Base-by-base conservation (phyloP, 768 basidiomycete genomes). In the Ephemerocybe angulata region DNA sequence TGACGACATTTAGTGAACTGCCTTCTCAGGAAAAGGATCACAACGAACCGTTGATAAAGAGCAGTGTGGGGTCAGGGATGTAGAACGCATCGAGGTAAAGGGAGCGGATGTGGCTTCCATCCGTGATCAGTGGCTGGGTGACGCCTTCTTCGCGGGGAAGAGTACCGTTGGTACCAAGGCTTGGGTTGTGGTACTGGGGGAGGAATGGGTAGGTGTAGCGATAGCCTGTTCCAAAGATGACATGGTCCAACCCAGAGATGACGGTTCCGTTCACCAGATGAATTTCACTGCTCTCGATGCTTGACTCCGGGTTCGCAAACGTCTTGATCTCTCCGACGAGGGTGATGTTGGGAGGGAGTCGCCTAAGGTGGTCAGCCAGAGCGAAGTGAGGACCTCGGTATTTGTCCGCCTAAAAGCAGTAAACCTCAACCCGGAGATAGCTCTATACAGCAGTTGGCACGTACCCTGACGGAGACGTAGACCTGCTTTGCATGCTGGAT, bases 181-280 rank as follows among this genome's bases (percentile, higher is more conserved):
- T 58, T 0, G 65, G 50, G 43, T 68, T 66, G 61, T 74, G 72
- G 57, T 71, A 74, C 31, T 76, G 67, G 0, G 72, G 69, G 1
- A 79, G 62, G 70, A 77, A 78, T 5, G 76, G 76, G 60, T 71
- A 76, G 0, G 71, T 68, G 56, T 77, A 76, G n/a, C 72, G 68
- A 61, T 69, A 77, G n/a, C 76, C 76, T 1, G 75, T 74, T 0
- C 68, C 69, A 57, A 76, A 72, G 42, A 76, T 67, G 50, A 76
- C 58, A 10, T 61, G 62, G 56, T 72, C 70, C 27, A 77, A 59
- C 10, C 72, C 72, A 29, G 61, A 63, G 49, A 78, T 60, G 29
- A 74, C 68, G 0, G 70, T 72, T 10, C 76, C 75, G 53, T 79
- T 73, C 3, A 62, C 58, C 7, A 78, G 62, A 50, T 72, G 69